phyloP scores from a whole-genome alignment of 805 yeast genomes.

The Deakozyma indianensis region DNA sequence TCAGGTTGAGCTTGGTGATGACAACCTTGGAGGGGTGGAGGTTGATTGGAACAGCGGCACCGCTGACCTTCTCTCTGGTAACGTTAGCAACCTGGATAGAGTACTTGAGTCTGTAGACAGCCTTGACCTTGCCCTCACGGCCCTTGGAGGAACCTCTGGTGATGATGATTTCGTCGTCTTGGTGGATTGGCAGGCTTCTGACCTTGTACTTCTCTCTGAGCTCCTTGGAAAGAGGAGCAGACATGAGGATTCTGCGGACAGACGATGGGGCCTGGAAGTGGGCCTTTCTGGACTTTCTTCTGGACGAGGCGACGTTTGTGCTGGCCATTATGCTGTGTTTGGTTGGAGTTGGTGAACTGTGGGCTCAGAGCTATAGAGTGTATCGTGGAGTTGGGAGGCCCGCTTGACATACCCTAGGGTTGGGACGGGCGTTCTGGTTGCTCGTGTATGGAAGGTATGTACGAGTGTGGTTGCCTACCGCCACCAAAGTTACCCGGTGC shows the following conservation, averaged over 20 bases:
- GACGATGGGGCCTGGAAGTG: slow-evolving; percentile 97
- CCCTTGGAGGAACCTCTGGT: slow-evolving; percentile 99
- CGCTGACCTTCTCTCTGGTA: slow-evolving; percentile 94
- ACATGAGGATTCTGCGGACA: slow-evolving; percentile 83
- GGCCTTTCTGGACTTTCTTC: slow-evolving; percentile 99
- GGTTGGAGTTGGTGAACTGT: no score
- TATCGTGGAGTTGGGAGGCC: not conserved
- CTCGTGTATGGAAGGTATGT: no score
- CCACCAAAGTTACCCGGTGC: no score
- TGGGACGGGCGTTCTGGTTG: not conserved
- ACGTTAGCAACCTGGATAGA: slow-evolving; percentile 94
- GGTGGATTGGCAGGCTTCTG: slow-evolving; percentile 93
- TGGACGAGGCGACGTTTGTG: slow-evolving; percentile 85
- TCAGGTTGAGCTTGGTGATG: slow-evolving; percentile 95
- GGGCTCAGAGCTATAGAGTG: not conserved
- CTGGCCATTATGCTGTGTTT: not conserved
- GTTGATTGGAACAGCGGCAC: slow-evolving; percentile 94
- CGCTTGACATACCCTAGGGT: not conserved
- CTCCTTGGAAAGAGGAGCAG: slow-evolving; percentile 99
- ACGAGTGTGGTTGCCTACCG: no score
- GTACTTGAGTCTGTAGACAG: slow-evolving; percentile 98
- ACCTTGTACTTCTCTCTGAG: slow-evolving; percentile 94
- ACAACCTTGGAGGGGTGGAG: slow-evolving; percentile 98
- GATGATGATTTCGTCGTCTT: slow-evolving; percentile 88
- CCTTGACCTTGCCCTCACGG: slow-evolving; percentile 94